Evolutionary conservation across 331 rosid species (phyloP).

Genomic region (Erythrophleum ivorense): DNA sequence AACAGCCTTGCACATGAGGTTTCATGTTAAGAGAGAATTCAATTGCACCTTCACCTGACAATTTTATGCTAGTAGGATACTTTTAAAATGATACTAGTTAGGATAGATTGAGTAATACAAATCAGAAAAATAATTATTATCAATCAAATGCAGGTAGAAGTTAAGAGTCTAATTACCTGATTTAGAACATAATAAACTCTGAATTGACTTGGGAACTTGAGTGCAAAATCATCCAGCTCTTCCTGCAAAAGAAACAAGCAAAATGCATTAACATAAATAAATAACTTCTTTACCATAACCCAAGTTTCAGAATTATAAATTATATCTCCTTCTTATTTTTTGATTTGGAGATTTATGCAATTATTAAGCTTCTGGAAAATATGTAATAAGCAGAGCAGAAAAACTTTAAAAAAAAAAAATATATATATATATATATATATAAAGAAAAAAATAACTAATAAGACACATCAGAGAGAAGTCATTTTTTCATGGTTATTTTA

Average conservation of each 20-base stretch:
- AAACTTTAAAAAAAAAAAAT: no score
- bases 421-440: neutral
- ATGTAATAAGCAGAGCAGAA: neutral
- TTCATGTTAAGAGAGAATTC: neutral
- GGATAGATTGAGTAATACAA: neutral
- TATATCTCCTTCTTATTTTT: neutral
- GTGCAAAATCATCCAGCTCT: constrained; percentile 65
- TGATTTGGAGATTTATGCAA: neutral
- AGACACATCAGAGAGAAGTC: neutral
- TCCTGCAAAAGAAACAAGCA: constrained; percentile 51
- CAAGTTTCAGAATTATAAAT: constrained; percentile 8
- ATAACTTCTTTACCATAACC: neutral
- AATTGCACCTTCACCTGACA: neutral
- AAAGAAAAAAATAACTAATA: neutral
- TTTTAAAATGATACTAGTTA: neutral
- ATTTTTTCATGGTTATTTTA: neutral
- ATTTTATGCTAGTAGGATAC: neutral
- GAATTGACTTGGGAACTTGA: constrained; percentile 60
- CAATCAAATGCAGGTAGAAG: neutral
- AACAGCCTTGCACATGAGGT: neutral
- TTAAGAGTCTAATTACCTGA: constrained; percentile 51
- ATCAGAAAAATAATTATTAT: neutral
- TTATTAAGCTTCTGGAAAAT: neutral
- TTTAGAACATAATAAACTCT: constrained; percentile 63
- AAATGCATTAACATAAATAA: neutral